Base-by-base conservation (phyloP, 2,329 filamentous ascomycete species). In the Colletotrichum paranaense region DNA sequence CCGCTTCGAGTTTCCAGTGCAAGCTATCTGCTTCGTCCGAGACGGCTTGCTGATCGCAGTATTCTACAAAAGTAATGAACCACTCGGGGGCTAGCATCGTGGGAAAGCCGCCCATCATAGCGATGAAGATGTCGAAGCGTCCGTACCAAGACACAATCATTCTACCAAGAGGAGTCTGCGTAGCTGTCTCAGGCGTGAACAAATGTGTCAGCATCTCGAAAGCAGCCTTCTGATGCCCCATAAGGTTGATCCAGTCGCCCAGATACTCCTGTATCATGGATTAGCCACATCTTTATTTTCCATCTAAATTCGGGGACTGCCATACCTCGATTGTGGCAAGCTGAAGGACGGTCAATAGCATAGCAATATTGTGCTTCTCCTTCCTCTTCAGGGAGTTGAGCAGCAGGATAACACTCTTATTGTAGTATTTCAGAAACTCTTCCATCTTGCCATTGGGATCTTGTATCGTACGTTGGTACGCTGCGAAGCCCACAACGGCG, bases 221-320 rank as follows among this genome's bases (percentile, higher is more conserved):
- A 0, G 97, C 97, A 12, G 96, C 97, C 80, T 93, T 95, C 81
- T 98, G 95, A 80, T 98, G 97, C 26, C 95, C 94, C 83, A 97
- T 92, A 19, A 98, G 87, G 78, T 97, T 98, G 66, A 97, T 91
- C 95, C 95, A 98, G 80, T 99, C 97, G 14, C 97, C 97, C 58
- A 98, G 88, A 78, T 95, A 97, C 83, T 98, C 97, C 95, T 98
- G 78, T 57, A 67, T 49, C 35, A 42, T 1, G 19, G 19, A 70
- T 78, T 64, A 77, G 74, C 32, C 19, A 62, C 28, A 55, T 11
- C 26, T 76, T 73, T 75, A 69, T 57, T 62, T 63, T 32, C 14
- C 9, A 16, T 35, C 24, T 19, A n/a, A 12, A 35, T 46, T 6
- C 22, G 12, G 32, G 11, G n/a, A 11, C 42, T 8, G 35, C 22